Percentiles rank a stretch among this genome's conserved stretches.
Evolutionary conservation across 192 early-diverging fungal species (phyloP).

Genomic region (Chytriomyces sp.): DNA sequence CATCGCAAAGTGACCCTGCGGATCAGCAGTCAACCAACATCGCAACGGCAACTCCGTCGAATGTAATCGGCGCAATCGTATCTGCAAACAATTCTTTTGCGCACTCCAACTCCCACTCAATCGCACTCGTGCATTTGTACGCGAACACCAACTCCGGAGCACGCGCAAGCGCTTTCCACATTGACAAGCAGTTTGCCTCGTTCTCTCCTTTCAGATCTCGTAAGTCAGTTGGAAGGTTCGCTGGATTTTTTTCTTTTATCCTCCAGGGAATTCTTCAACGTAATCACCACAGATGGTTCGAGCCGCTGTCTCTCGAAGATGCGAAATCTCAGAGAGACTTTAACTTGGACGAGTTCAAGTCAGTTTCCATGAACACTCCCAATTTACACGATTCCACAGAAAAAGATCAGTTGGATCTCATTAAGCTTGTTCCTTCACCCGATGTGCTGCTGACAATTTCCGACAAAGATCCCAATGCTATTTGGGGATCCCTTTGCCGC

Average conservation of each 20-base stretch:
- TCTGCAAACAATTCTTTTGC: neutral
- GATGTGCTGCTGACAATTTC: slow-evolving; percentile 4
- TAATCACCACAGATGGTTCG: slow-evolving; percentile 12
- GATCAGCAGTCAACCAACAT: too few relatives aligned
- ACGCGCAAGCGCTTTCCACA: slow-evolving; percentile 10
- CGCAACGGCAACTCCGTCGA: too few relatives aligned
- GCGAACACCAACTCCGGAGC: neutral
- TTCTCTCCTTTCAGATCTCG: slow-evolving; percentile 2
- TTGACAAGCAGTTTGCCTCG: neutral
- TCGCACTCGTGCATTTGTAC: neutral
- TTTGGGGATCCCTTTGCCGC: slow-evolving; percentile 5
- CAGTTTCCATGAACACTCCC: slow-evolving; percentile 19
- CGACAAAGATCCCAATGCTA: slow-evolving; percentile 6
- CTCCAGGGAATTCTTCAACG: neutral
- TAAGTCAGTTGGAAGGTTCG: slow-evolving; percentile 16
- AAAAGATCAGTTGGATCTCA: neutral
- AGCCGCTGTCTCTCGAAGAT: slow-evolving; percentile 12
- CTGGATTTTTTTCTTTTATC: neutral
- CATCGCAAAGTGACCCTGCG: too few relatives aligned
- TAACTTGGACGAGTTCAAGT: slow-evolving; percentile 14
- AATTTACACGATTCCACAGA: neutral
- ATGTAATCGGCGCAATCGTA: slow-evolving; percentile 20
- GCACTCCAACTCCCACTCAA: neutral
- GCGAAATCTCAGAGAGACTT: neutral
- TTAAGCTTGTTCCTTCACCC: neutral